Percentiles rank a stretch among this genome's conserved stretches.
These are phyloP conservation scores for Vairimorpha necatrix DNA, from an alignment of 371 early-diverging fungal genomes.

Conservation along the genomic window DNA sequence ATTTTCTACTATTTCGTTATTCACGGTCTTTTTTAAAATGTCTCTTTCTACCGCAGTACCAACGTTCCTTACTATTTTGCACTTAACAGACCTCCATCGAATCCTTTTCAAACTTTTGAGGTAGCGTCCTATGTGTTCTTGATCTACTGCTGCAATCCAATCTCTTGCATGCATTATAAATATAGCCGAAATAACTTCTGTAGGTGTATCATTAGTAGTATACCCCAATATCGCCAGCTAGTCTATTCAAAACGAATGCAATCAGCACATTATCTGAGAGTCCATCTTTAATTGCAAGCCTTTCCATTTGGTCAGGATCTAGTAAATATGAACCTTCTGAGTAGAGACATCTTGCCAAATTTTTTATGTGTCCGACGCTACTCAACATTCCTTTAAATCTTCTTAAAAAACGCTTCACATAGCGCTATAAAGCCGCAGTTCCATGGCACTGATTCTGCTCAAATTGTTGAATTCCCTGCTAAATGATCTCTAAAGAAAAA, in stretches of 20 bases:
- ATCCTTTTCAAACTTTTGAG: background rate
- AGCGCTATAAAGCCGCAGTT: background rate
- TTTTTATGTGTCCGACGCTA: background rate
- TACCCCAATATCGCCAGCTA: background rate
- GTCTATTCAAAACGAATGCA: background rate
- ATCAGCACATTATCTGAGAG: slow-evolving; percentile 2
- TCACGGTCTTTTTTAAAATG: background rate
- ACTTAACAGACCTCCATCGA: background rate
- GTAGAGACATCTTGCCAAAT: background rate
- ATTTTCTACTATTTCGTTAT: background rate
- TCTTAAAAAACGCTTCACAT: background rate
- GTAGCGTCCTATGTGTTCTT: background rate
- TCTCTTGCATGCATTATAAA: slow-evolving; percentile 2
- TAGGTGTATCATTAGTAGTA: background rate
- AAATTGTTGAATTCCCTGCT: background rate
- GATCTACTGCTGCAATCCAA: slow-evolving; percentile 8
- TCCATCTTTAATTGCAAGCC: background rate
- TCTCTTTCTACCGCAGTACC: background rate
- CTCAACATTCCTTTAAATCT: slow-evolving; percentile 4
- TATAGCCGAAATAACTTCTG: background rate
- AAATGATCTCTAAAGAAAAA: slow-evolving; percentile 1
- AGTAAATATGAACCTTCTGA: background rate
- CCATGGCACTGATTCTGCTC: background rate
- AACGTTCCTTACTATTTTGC: background rate
- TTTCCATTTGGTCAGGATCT: background rate